Percentiles rank a stretch among this genome's conserved stretches.
phyloP scores from a whole-genome alignment of 148 eudicot genomes.

The Pouteria glomerata region DNA sequence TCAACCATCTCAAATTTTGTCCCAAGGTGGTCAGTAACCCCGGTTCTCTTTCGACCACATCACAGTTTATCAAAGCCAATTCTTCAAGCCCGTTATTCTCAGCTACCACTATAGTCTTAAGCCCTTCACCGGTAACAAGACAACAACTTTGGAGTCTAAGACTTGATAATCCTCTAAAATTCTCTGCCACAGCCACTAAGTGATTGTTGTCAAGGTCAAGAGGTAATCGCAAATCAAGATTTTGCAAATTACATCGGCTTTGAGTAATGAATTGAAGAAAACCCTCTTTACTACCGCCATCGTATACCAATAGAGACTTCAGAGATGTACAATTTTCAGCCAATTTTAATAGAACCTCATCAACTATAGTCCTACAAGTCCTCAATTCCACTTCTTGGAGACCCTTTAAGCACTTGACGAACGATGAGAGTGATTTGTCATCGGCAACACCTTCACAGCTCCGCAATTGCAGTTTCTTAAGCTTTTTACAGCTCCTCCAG shows the following conservation, averaged over 20 bases:
- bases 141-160: conserved; percentile 53
- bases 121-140: conserved; percentile 58
- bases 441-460: conserved; percentile 57
- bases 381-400: conserved; percentile 50
- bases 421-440: conserved; percentile 24
- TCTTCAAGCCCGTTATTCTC: conserved; percentile 32
- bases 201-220: conserved; percentile 56
- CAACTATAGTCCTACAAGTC: conserved; percentile 42
- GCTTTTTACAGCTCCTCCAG: conserved; percentile 43
- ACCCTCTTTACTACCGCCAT: conserved; percentile 55
- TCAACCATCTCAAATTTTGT: conserved; percentile 36
- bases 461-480: conserved; percentile 33
- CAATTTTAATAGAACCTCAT: conserved; percentile 27
- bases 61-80: conserved; percentile 47
- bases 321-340: conserved; percentile 32
- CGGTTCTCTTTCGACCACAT: conserved; percentile 37
- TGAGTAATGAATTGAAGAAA: conserved; percentile 44
- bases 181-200: conserved; percentile 29
- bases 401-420: conserved; percentile 14
- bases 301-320: conserved; percentile 43
- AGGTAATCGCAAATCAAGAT: conserved; percentile 52
- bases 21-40: conserved; percentile 51
- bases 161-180: conserved; percentile 27
- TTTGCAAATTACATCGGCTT: conserved; percentile 25
- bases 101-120: conserved; percentile 26